Base-by-base conservation (phyloP, 371 early-diverging fungal genomes). In the Mucor mucedo region DNA sequence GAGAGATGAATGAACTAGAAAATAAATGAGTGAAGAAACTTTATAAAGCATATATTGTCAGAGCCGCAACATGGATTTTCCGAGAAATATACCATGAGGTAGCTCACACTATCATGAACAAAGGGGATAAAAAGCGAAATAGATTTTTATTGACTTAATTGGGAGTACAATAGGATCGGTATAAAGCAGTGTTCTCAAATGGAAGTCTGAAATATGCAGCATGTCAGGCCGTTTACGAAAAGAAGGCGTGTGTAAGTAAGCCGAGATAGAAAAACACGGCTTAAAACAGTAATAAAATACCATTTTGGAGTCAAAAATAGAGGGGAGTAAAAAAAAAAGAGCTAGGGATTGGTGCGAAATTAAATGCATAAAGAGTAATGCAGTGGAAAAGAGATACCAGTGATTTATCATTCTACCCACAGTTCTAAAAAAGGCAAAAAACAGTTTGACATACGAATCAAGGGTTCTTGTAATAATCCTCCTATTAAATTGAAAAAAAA, bases 391-490 rank as follows among this genome's bases (percentile, higher is more conserved):
- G 21, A 21, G 47, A 47, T 21, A 47, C 21, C 21, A 21, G 47
- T 47, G 3, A 21, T 47, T 21, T 47, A 21, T 47, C 8, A 21
- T 5, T 47, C 16, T 50, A 50, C 50, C 50, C 50, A 50, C 50
- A 50, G 50, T 50, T 50, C 50, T 21, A 14, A 30, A 50, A 50
- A 50, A 50, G 50, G 50, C 50, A 30, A 50, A 50, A 50, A 50
- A 50, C 28, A 50, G 50, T 50, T 50, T 50, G 50, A 50, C 50
- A 50, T 50, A 10, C 50, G 50, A 50, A 50, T 30, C 50, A 50
- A 50, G 50, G 50, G 50, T 50, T 50, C 32, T 28, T 28, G 6
- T 28, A 48, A 16, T 28, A 28, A 21, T 48, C 48, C 48, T 48
- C 48, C 48, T 48, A 48, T 27, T 27, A 48, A 9, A 48, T 27